phyloP scores from a whole-genome alignment of 768 basidiomycete genomes.

The Ramaria sp. region DNA sequence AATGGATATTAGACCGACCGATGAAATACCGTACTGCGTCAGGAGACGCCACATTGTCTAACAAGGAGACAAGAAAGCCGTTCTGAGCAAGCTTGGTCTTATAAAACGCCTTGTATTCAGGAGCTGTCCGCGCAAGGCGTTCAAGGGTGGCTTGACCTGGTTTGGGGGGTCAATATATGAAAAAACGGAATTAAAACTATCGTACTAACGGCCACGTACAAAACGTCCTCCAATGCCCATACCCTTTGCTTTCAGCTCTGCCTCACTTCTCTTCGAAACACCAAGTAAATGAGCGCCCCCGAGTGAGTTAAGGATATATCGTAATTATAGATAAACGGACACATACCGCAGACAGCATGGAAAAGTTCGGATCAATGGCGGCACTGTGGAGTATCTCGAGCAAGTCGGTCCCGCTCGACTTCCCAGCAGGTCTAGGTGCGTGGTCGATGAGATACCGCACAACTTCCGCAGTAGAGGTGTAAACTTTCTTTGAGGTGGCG shows the following conservation, averaged over 20 bases:
- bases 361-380: conserved; percentile 42
- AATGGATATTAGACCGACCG: conserved; percentile 27
- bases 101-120: conserved; percentile 33
- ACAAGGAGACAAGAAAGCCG: conserved; percentile 30
- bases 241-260: conserved; percentile 32
- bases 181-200: background rate
- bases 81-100: conserved; percentile 30
- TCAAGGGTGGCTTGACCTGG: conserved; percentile 35
- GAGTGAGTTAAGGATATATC: conserved; percentile 24
- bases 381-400: conserved; percentile 34
- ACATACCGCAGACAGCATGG: conserved; percentile 21
- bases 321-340: conserved; percentile 3
- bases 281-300: background rate
- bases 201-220: conserved; percentile 29
- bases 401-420: conserved; percentile 21
- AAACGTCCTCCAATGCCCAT: conserved; percentile 24
- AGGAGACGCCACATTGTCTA: conserved; percentile 27
- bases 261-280: conserved; percentile 26
- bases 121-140: conserved; percentile 23
- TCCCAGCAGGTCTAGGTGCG: conserved; percentile 25
- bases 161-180: background rate
- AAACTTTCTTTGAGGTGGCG: conserved; percentile 22
- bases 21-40: conserved; percentile 30
- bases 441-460: conserved; percentile 30
- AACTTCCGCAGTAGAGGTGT: conserved; percentile 32